These are phyloP conservation scores for Hymenoscyphus occultus DNA, from an alignment of 2,329 filamentous ascomycete genomes.

Conservation along the genomic window DNA sequence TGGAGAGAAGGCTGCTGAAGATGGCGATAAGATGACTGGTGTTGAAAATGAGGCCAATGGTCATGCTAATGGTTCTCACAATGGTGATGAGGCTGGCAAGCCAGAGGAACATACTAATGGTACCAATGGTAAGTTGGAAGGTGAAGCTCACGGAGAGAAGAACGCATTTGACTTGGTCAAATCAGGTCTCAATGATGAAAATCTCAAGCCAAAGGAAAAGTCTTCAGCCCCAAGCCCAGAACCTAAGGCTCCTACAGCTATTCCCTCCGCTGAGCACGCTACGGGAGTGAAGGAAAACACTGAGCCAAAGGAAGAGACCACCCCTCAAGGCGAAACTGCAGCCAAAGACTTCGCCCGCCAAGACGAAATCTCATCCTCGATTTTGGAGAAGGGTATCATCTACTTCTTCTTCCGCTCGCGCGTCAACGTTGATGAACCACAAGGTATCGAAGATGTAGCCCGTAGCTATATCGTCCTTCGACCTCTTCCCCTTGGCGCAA, in stretches of 20 bases:
- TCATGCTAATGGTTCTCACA: neutral
- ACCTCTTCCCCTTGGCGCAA: constrained; percentile 67
- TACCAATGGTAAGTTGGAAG: neutral
- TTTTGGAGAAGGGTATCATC: constrained; percentile 84
- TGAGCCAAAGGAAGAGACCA: neutral
- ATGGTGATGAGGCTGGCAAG: neutral
- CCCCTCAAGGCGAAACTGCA: constrained; percentile 16
- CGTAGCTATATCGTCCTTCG: constrained; percentile 78
- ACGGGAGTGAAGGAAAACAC: neutral
- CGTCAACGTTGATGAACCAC: constrained; percentile 68
- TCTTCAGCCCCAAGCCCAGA: constrained; percentile 5
- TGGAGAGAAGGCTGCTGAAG: constrained; percentile 21
- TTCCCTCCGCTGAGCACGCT: neutral
- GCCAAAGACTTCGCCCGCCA: constrained; percentile 38
- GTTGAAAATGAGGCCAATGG: neutral
- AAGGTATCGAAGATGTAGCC: constrained; percentile 67
- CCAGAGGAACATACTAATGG: neutral
- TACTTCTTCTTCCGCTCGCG: constrained; percentile 87
- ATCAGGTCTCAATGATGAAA: constrained; percentile 27
- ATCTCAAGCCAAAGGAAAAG: constrained; percentile 28
- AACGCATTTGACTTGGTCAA: constrained; percentile 36
- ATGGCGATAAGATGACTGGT: constrained; percentile 20
- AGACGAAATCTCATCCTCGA: constrained; percentile 44
- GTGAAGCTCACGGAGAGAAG: constrained; percentile 20
- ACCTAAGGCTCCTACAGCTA: constrained; percentile 9